Evolutionary conservation across 345 rosid species (phyloP).

Genomic region (Murraya koenigii): DNA sequence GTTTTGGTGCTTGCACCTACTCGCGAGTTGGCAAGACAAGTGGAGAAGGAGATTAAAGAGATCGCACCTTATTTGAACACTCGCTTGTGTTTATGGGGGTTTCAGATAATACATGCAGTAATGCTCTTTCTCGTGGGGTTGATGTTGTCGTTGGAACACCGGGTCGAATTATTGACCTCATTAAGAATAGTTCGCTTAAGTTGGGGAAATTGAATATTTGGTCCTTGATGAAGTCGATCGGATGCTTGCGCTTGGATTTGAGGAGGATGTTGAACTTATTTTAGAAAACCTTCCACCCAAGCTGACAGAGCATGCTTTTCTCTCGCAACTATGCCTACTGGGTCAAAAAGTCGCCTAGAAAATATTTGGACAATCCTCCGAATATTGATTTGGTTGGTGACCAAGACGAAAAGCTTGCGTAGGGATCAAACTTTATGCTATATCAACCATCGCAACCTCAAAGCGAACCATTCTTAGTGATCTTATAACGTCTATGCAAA

Average conservation of each 20-base stretch:
- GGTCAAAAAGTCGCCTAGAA: slow-evolving; percentile 92
- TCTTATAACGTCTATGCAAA: slow-evolving; percentile 93
- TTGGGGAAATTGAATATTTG: slow-evolving; percentile 82
- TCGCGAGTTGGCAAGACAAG: slow-evolving; percentile 90
- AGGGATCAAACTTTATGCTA: slow-evolving; percentile 86
- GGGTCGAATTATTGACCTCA: slow-evolving; percentile 87
- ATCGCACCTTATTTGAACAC: slow-evolving; percentile 83
- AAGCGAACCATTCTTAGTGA: slow-evolving; percentile 84
- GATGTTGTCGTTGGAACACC: slow-evolving; percentile 99
- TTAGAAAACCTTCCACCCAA: slow-evolving; percentile 79
- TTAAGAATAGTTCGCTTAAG: slow-evolving; percentile 69
- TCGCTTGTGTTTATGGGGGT: slow-evolving; percentile 92
- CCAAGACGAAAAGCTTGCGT: slow-evolving; percentile 88
- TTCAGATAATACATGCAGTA: slow-evolving; percentile 70
- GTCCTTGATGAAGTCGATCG: slow-evolving; percentile 99
- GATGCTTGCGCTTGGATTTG: slow-evolving; percentile 99
- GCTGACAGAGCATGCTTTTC: slow-evolving; percentile 97
- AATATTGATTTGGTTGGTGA: slow-evolving; percentile 97
- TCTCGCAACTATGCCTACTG: slow-evolving; percentile 99
- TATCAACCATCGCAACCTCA: slow-evolving; percentile 72
- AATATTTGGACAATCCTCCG: slow-evolving; percentile 80
- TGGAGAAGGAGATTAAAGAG: slow-evolving; percentile 90
- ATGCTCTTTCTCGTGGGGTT: slow-evolving; percentile 82
- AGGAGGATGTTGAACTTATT: slow-evolving; percentile 89
- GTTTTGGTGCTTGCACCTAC: slow-evolving; percentile 86